Percentiles rank a stretch among this genome's conserved stretches.
These are phyloP conservation scores for Boletus patriciae DNA, from an alignment of 768 basidiomycete species.

Conservation along the genomic window DNA sequence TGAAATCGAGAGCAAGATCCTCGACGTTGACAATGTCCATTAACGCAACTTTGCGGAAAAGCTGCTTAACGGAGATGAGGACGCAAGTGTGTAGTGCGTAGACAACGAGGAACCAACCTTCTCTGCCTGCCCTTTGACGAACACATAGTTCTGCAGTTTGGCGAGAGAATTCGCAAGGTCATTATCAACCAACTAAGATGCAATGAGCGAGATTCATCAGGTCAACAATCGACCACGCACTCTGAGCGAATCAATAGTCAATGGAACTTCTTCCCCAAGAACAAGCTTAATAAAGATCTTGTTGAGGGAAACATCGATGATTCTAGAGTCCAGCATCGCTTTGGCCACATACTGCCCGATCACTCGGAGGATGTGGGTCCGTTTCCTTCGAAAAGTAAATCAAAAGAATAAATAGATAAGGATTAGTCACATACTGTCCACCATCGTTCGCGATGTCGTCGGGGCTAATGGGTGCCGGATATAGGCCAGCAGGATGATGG, in stretches of 20 bases:
- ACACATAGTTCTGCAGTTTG: conserved; percentile 71
- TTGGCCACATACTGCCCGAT: conserved; percentile 97
- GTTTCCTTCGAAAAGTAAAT: conserved; percentile 53
- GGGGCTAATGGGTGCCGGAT: conserved; percentile 77
- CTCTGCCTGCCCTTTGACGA: conserved; percentile 47
- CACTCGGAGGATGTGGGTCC: conserved; percentile 81
- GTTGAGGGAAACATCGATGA: conserved; percentile 94
- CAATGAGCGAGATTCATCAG: conserved; percentile 7
- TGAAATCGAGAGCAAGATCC: conserved; percentile 94
- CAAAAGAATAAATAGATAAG: background rate
- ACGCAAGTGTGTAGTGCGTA: background rate
- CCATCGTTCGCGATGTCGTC: conserved; percentile 72
- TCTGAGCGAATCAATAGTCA: conserved; percentile 80
- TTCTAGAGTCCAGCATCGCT: conserved; percentile 94
- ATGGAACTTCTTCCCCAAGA: conserved; percentile 81
- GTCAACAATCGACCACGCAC: conserved; percentile 41
- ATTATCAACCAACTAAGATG: conserved; percentile 71
- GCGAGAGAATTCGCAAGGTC: conserved; percentile 83
- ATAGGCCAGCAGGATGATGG: conserved; percentile 80
- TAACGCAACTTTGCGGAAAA: conserved; percentile 55
- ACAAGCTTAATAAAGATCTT: conserved; percentile 92
- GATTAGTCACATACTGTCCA: conserved; percentile 57
- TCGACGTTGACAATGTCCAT: conserved; percentile 70
- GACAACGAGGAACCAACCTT: conserved; percentile 43
- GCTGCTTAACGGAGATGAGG: conserved; percentile 31